Evolutionary conservation across 73 alveolate species (phyloP), one percentile per base, ranked within the genome.

Genomic region (Tetrahymena borealis): DNA sequence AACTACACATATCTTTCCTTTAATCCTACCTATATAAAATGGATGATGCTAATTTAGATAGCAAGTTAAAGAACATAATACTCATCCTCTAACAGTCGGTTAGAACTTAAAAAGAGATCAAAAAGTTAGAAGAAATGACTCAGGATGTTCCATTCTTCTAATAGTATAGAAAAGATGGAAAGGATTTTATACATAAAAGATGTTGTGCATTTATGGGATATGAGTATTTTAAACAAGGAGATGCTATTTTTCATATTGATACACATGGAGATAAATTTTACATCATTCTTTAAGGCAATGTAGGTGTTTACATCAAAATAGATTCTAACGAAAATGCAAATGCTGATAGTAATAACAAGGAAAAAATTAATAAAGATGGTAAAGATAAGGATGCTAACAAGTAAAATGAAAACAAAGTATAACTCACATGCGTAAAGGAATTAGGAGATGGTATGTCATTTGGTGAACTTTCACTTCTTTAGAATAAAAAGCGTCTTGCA

Each of bases 211-310:
- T 78, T 7, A 78, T 92, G 35, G 95, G 78, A 40, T 91, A 92
- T 78, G 95, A 92, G 36, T 92, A 92, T 38, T 91, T 91, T 18
- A 36, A 78, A 24, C 39, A 38, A 37, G 90, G 90, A 9, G 90
- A 91, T 10, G 38, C 32, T 10, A 39, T 92, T 0, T 40, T 92
- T 7, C 90, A 92, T 37, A 78, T 92, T 32, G 95, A 92, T 40
- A 40, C 95, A 78, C 40, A 41, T 36, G 95, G 95, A 78, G 95
- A 92, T n/a, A 92, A 92, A 38, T 92, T 92, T 85, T 92, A 92
- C 16, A 42, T 92, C 33, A 78, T 92, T 39, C 95, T 92, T 4
- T 20, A 77, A 33, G 95, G 95, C 13, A 12, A 78, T 31, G 95
- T 92, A 3, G 95, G 95, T n/a, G 90, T 92, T 37, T 92, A 92